Evolutionary conservation across 169 alveolate genomes (phyloP).

Genomic region (Cyclospora cayetanensis): DNA sequence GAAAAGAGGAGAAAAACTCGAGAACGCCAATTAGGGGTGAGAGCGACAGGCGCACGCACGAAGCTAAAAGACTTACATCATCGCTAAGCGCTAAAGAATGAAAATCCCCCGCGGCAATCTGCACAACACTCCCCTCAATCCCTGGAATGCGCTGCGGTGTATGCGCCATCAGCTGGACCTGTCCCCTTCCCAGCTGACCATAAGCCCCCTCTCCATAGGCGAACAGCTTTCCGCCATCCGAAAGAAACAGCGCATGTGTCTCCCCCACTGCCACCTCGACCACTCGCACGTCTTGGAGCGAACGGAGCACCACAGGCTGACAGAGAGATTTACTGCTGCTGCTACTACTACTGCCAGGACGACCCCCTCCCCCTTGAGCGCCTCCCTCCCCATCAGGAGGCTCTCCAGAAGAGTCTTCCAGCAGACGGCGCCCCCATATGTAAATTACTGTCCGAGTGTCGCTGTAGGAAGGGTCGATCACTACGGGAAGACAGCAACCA

Average conservation of each 20-base stretch:
- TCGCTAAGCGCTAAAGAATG: slow-evolving; percentile 84
- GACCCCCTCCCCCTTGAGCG: neutral
- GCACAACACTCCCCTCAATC: slow-evolving; percentile 47
- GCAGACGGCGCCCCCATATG: slow-evolving; percentile 35
- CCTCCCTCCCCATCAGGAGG: neutral
- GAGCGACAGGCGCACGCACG: neutral
- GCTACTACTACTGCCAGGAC: neutral
- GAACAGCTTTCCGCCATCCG: slow-evolving; percentile 79
- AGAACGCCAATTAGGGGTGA: neutral
- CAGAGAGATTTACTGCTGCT: neutral
- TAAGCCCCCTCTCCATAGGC: slow-evolving; percentile 85
- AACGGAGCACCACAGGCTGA: slow-evolving; percentile 27
- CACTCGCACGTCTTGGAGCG: slow-evolving; percentile 37
- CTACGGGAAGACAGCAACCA: neutral
- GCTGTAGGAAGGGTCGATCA: slow-evolving; percentile 21
- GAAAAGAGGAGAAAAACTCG: neutral
- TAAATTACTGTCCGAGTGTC: slow-evolving; percentile 55
- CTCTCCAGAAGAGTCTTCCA: neutral
- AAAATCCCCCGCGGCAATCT: slow-evolving; percentile 82
- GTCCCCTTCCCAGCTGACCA: slow-evolving; percentile 85
- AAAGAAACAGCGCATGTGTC: slow-evolving; percentile 83
- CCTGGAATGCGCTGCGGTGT: slow-evolving; percentile 74
- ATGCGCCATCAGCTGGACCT: slow-evolving; percentile 60
- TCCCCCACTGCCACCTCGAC: slow-evolving; percentile 83
- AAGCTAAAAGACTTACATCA: slow-evolving; percentile 22